These are phyloP conservation scores for Chlamydomonas eustigma DNA, from an alignment of 139 green algal species.

Conservation along the genomic window DNA sequence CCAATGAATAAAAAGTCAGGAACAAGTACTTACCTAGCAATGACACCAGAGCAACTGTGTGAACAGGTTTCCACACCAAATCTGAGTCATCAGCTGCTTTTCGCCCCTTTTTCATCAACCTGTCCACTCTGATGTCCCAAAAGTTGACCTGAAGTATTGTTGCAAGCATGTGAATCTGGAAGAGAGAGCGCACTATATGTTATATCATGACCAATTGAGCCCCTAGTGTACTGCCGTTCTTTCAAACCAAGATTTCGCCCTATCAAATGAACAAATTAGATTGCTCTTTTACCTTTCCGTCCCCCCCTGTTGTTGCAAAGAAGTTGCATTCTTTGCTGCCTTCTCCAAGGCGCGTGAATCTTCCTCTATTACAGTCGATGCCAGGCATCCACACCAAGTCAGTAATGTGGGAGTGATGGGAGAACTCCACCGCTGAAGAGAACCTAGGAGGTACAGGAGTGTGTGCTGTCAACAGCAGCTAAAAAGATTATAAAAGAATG, in stretches of 20 bases:
- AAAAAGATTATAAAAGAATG: no score
- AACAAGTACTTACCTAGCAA: slow-evolving; percentile 37
- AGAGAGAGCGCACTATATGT: no score
- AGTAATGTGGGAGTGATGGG: slow-evolving; percentile 58
- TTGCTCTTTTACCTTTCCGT: slow-evolving; percentile 37
- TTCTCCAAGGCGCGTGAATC: slow-evolving; percentile 32
- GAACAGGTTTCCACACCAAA: slow-evolving; percentile 66
- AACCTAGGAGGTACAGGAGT: slow-evolving; percentile 21
- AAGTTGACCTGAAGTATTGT: slow-evolving; percentile 71
- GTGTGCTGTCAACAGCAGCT: not conserved
- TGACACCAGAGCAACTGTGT: slow-evolving; percentile 60
- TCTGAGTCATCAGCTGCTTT: slow-evolving; percentile 50
- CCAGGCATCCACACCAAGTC: slow-evolving; percentile 78
- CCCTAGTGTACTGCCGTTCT: not conserved
- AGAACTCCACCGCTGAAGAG: slow-evolving; percentile 56
- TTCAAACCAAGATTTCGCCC: not conserved
- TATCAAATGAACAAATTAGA: not conserved
- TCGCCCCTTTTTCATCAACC: slow-evolving; percentile 57
- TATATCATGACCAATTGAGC: not conserved
- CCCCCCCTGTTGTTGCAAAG: slow-evolving; percentile 64
- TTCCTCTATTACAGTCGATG: slow-evolving; percentile 46
- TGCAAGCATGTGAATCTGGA: no score
- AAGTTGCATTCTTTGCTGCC: slow-evolving; percentile 58
- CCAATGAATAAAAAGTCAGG: no score
- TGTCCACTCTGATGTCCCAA: slow-evolving; percentile 76